phyloP scores from a whole-genome alignment of 2,329 filamentous ascomycete genomes.

The Penicillium sp. region DNA sequence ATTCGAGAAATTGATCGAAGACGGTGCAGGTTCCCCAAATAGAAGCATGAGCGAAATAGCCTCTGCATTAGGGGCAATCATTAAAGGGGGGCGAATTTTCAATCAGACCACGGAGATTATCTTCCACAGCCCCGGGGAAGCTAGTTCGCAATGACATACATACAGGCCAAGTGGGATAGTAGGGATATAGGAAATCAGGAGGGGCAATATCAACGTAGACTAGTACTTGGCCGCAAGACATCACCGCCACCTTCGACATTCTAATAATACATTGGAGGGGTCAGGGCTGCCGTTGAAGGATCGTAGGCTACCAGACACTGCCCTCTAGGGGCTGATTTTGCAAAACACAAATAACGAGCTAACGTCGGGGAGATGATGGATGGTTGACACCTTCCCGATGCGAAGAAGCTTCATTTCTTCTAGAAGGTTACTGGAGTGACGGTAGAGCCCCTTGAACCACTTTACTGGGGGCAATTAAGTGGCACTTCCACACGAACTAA shows the following conservation, averaged over 20 bases:
- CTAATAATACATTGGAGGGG: slow-evolving; percentile 4
- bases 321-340: neutral
- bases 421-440: slow-evolving; percentile 5
- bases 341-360: neutral
- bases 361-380: neutral
- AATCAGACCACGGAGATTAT: slow-evolving; percentile 6
- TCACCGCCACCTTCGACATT: neutral
- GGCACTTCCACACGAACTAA: neutral
- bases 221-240: neutral
- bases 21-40: slow-evolving; percentile 1
- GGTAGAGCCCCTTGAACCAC: slow-evolving; percentile 1
- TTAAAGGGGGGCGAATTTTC: neutral
- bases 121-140: neutral
- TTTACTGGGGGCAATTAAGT: neutral
- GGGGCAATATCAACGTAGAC: neutral
- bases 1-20: slow-evolving; percentile 8
- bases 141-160: slow-evolving; percentile 2
- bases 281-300: neutral
- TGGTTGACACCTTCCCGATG: slow-evolving; percentile 9
- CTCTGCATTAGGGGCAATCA: slow-evolving; percentile 2
- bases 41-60: neutral
- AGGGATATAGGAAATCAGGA: neutral
- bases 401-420: neutral
- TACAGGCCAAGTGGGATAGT: neutral
- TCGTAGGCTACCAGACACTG: neutral